Evolutionary conservation across 2,329 filamentous ascomycete genomes (phyloP), one percentile per base, ranked within the genome.

Genomic region (Talaromyces sp.): DNA sequence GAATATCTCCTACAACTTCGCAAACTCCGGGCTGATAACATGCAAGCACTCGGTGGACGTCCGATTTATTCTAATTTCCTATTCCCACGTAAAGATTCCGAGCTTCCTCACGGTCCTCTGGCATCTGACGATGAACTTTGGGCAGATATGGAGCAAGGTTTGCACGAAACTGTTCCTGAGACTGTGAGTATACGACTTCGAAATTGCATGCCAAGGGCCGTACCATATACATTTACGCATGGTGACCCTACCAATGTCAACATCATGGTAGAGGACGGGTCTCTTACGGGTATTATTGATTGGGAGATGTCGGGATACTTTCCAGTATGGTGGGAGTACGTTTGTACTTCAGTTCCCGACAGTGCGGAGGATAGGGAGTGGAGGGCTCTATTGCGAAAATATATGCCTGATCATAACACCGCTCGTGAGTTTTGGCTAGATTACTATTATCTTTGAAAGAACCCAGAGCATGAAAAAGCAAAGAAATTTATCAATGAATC

Each of bases 221-320:
- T 41, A 57, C 76, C 73, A 13, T 75, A 73, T 57, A 74, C 75
- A n/a, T 80, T 80, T 67, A 79, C 76, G 1, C 77, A 81, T 60
- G 72, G 73, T 10, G 77, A 81, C 63, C 69, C 80, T 6, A 74
- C 71, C 13, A 68, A 69, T 39, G 69, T 72, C 6, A 81, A 81
- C 58, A 78, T 81, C 58, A 79, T 81, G 61, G 75, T 78, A 41
- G 69, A 76, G 8, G 67, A 76, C 64, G 75, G 75, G 17, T 70
- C 72, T 49, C 65, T 81, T n/a, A 71, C 73, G 10, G 78, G 74
- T 25, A 78, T 80, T 41, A 69, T 81, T 67, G 77, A 80, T 50
- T 81, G 77, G 79, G 77, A 80, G 69, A 67, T 61, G 45, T 69
- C 73, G 22, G 75, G 74, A 3, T 81, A 77, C 65, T 76, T 74